Conservation (phyloP, 2,329 filamentous ascomycete genomes). For the Hypoxylon rubiginosum region DNA sequence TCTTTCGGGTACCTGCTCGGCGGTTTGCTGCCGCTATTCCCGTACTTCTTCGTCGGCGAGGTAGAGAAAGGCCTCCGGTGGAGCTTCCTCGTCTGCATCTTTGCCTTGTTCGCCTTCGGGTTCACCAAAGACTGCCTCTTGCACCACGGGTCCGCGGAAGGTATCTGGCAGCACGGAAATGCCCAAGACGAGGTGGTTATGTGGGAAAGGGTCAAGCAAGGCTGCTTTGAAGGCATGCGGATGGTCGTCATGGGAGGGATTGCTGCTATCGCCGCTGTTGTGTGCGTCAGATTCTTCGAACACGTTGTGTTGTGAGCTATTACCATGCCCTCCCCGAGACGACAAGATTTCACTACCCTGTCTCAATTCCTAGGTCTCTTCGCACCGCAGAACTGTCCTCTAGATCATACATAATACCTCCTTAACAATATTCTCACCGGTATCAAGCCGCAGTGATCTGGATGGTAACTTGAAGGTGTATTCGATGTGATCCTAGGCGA, state of each 20-base stretch:
- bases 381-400: not conserved
- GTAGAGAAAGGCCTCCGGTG: constrained; percentile 67
- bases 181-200: constrained; percentile 54
- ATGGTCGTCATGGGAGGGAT: constrained; percentile 70
- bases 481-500: not conserved
- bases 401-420: not conserved
- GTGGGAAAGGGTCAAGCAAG: constrained; percentile 40
- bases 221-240: constrained; percentile 65
- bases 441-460: not conserved
- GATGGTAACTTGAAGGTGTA: not conserved
- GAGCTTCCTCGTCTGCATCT: constrained; percentile 71
- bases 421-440: not conserved
- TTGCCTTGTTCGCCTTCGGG: constrained; percentile 74
- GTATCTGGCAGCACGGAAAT: constrained; percentile 45
- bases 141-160: constrained; percentile 19
- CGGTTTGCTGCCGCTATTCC: constrained; percentile 77
- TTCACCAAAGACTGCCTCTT: constrained; percentile 70
- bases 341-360: not conserved
- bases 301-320: constrained; percentile 34
- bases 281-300: constrained; percentile 64
- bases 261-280: constrained; percentile 69
- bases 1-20: constrained; percentile 78
- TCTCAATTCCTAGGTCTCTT: not conserved
- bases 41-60: constrained; percentile 72
- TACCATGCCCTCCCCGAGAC: not conserved